Percentiles rank a stretch among this genome's conserved stretches.
Conservation (phyloP, 2,329 filamentous ascomycete species). For the Fusarium aywerte region DNA sequence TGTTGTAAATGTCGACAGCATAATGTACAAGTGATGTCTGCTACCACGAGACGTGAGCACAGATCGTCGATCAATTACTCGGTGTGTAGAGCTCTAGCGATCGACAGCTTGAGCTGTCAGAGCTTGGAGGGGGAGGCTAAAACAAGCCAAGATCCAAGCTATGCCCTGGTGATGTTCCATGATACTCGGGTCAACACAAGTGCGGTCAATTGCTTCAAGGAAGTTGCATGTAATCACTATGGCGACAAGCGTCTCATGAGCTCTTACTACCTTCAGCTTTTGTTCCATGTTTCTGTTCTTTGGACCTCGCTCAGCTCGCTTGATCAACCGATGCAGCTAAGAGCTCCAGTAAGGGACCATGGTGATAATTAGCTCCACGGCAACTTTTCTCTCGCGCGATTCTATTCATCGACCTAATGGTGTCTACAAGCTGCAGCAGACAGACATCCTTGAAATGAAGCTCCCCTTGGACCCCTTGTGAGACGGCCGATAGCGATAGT, state of each 20-base stretch:
- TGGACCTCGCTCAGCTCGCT: conserved; percentile 32
- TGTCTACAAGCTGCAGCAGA: conserved; percentile 31
- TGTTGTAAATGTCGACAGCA: conserved; percentile 12
- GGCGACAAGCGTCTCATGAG: conserved; percentile 33
- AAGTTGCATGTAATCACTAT: conserved; percentile 30
- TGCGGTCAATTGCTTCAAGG: conserved; percentile 35
- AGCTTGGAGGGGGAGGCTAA: conserved; percentile 25
- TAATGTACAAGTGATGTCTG: conserved; percentile 24
- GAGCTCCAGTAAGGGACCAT: conserved; percentile 30
- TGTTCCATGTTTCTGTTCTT: conserved; percentile 3
- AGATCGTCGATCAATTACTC: conserved; percentile 39
- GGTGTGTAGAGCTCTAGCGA: conserved; percentile 26
- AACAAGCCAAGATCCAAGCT: conserved; percentile 34
- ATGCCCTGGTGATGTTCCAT: conserved; percentile 29
- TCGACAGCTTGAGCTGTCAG: conserved; percentile 25
- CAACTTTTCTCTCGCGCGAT: conserved; percentile 10
- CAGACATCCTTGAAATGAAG: conserved; percentile 29
- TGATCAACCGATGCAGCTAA: conserved; percentile 32
- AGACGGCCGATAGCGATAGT: conserved; percentile 27
- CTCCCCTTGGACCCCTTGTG: conserved; percentile 19
- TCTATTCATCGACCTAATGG: conserved; percentile 23
- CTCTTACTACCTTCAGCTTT: conserved; percentile 20
- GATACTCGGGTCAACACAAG: conserved; percentile 11
- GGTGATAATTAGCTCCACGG: conserved; percentile 29
- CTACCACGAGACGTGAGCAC: conserved; percentile 16